Evolutionary conservation across 371 early-diverging fungal species (phyloP).

Genomic region (Mucor plumbeus): DNA sequence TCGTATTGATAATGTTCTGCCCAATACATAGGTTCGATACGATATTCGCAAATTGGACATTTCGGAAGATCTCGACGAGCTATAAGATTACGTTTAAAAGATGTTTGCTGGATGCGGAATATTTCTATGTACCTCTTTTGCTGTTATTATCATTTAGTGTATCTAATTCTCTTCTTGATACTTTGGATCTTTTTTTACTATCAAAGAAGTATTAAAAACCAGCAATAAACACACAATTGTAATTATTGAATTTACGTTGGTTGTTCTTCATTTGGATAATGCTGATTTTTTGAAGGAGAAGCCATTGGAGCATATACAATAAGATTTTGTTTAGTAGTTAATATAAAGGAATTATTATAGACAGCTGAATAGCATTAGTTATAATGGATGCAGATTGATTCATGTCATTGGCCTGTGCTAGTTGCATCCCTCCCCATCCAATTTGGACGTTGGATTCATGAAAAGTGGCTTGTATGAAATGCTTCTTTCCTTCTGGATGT

Average conservation of each 20-base stretch:
- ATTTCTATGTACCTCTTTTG: slow-evolving; percentile 37
- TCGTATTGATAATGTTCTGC: slow-evolving; percentile 61
- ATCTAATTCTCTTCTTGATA: slow-evolving; percentile 43
- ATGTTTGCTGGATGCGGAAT: neutral
- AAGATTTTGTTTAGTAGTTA: neutral
- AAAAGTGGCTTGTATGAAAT: slow-evolving; percentile 13
- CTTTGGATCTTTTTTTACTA: slow-evolving; percentile 31
- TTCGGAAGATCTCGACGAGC: slow-evolving; percentile 51
- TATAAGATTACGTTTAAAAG: slow-evolving; percentile 8
- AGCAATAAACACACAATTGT: neutral
- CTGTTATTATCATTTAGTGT: slow-evolving; percentile 44
- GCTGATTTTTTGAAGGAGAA: slow-evolving; percentile 3
- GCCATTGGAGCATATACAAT: slow-evolving; percentile 1
- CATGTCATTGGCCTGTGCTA: neutral
- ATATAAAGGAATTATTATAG: neutral
- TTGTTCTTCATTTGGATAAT: neutral
- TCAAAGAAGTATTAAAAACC: neutral
- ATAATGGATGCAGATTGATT: slow-evolving; percentile 22
- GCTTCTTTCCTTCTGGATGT: neutral
- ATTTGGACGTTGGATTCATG: neutral
- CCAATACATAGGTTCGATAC: slow-evolving; percentile 56
- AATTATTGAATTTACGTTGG: neutral
- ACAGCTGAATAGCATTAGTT: slow-evolving; percentile 5
- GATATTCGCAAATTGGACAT: slow-evolving; percentile 63
- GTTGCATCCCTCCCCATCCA: neutral